These are phyloP conservation scores for Phytophthora melonis DNA, from an alignment of 352 stramenopile species.

Conservation along the genomic window DNA sequence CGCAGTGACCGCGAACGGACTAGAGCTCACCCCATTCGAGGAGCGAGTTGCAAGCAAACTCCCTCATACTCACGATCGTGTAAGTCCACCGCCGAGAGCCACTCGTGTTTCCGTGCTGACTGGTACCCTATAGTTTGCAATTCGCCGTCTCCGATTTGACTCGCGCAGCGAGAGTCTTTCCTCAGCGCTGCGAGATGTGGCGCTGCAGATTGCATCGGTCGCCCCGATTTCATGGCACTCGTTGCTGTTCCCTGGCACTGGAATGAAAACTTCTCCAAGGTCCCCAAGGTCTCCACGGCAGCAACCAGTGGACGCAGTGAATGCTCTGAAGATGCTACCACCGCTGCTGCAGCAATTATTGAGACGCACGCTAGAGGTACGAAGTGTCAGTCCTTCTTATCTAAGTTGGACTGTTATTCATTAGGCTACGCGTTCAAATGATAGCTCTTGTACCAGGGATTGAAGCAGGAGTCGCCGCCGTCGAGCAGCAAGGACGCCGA, in stretches of 20 bases:
- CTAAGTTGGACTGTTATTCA: not conserved
- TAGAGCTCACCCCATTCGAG: constrained; percentile 41
- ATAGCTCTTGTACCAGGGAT: constrained; percentile 22
- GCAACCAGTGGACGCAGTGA: constrained; percentile 10
- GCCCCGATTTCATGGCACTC: constrained; percentile 45
- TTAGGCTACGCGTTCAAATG: not conserved
- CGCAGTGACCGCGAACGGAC: constrained; percentile 21
- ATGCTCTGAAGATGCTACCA: constrained; percentile 15
- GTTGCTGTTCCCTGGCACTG: constrained; percentile 9
- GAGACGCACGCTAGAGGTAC: constrained; percentile 29
- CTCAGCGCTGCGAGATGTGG: constrained; percentile 39
- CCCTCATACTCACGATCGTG: constrained; percentile 27
- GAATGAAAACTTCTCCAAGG: constrained; percentile 9
- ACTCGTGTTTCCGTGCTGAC: not conserved
- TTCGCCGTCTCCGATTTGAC: constrained; percentile 55
- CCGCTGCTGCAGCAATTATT: constrained; percentile 25
- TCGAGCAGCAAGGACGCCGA: not conserved
- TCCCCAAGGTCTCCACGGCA: constrained; percentile 23
- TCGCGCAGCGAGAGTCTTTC: constrained; percentile 23
- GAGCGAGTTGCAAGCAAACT: constrained; percentile 28
- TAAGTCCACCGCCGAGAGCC: not conserved
- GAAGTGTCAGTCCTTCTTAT: not conserved
- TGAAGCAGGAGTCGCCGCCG: not conserved
- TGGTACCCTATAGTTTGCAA: constrained; percentile 43
- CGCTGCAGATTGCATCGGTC: constrained; percentile 48